Evolutionary conservation across 129 eudicot genomes (phyloP).

Genomic region (Saposhnikovia divaricata): DNA sequence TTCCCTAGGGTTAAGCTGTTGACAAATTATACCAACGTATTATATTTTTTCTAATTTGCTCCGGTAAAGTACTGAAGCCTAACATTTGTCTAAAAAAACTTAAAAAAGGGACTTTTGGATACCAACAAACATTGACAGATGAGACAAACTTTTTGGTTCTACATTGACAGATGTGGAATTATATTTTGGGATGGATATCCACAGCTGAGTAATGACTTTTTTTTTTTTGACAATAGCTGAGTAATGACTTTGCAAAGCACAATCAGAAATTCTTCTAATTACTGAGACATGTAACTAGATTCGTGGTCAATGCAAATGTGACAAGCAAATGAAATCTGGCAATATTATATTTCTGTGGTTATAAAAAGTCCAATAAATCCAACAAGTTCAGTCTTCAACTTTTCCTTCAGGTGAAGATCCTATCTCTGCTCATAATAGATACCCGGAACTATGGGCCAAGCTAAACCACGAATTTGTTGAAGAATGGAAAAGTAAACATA

Average conservation of each 20-base stretch:
- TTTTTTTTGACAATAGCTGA: too few species aligned
- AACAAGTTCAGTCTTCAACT: background rate
- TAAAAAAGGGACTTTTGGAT: background rate
- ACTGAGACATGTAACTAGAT: background rate
- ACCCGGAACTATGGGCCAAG: constrained; percentile 95
- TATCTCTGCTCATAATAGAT: constrained; percentile 86
- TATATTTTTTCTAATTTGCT: background rate
- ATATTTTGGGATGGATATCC: background rate
- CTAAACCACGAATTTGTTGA: constrained; percentile 83
- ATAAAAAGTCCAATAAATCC: background rate
- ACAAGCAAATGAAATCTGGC: too few species aligned
- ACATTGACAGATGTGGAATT: background rate
- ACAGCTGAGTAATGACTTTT: background rate
- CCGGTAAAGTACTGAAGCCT: background rate
- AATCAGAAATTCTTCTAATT: background rate
- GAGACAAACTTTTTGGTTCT: too few species aligned
- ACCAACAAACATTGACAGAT: background rate
- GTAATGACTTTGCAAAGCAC: background rate
- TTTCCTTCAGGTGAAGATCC: constrained; percentile 85
- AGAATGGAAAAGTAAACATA: constrained; percentile 52
- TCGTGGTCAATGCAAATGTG: too few species aligned
- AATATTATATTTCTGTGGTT: too few species aligned
- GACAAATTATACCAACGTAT: background rate
- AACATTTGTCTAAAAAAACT: background rate
- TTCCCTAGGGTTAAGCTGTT: background rate